Percentiles rank a stretch among this genome's conserved stretches.
Conservation (phyloP, 768 basidiomycete genomes). For the Kwoniella mangroviensis region DNA sequence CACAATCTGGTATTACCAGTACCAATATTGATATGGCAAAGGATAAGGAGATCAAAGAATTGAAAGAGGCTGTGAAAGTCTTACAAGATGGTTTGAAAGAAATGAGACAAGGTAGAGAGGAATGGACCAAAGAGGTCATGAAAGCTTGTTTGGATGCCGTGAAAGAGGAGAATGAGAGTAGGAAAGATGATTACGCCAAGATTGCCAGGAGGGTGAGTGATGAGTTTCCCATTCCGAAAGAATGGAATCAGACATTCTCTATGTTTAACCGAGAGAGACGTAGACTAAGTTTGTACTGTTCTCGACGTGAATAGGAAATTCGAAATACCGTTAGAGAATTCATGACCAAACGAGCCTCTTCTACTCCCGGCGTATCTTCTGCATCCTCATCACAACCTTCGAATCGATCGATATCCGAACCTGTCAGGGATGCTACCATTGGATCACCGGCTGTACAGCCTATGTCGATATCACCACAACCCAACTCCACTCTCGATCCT, state of each 20-base stretch:
- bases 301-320: constrained; percentile 4
- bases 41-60: constrained; percentile 3
- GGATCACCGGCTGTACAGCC: constrained; percentile 2
- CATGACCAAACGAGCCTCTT: constrained; percentile 18
- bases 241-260: not conserved
- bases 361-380: constrained; percentile 1
- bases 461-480: not conserved
- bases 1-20: too few species aligned
- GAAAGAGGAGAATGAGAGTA: constrained; percentile 20
- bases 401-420: constrained; percentile 15
- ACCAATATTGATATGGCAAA: not conserved
- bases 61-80: constrained; percentile 2
- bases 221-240: not conserved
- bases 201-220: constrained; percentile 21
- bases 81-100: constrained; percentile 15
- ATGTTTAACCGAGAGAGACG: not conserved
- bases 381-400: not conserved
- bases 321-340: constrained; percentile 13
- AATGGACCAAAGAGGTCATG: constrained; percentile 28
- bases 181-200: constrained; percentile 22
- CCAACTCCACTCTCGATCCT: not conserved
- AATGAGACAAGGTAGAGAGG: constrained; percentile 21
- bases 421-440: not conserved
- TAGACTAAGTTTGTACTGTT: not conserved
- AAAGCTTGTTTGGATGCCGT: constrained; percentile 17